Conservation (phyloP, 1,284 basidiomycete genomes). For the Moniliophthora roreri region DNA sequence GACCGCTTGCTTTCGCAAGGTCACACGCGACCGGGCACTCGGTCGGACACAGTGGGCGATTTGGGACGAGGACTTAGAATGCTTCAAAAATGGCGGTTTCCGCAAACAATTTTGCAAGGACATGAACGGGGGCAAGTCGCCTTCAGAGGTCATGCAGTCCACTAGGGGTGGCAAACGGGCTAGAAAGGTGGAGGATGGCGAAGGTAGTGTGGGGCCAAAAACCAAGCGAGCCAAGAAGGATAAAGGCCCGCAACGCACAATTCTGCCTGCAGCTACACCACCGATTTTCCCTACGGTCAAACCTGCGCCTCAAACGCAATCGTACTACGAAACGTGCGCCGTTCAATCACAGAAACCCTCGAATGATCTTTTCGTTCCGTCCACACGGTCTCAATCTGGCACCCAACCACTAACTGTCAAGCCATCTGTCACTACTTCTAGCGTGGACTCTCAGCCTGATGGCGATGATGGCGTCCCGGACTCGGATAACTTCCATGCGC, state of each 20-base stretch:
- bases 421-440: conserved; percentile 9
- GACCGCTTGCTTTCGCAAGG: conserved; percentile 76
- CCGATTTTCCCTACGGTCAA: conserved; percentile 55
- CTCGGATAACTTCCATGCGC: conserved; percentile 26
- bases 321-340: conserved; percentile 62
- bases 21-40: conserved; percentile 60
- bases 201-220: conserved; percentile 19
- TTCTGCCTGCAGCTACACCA: conserved; percentile 31
- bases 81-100: conserved; percentile 70
- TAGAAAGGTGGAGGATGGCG: conserved; percentile 38
- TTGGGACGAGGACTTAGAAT: conserved; percentile 68
- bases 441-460: conserved; percentile 20
- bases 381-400: conserved; percentile 53
- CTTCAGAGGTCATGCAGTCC: conserved; percentile 32
- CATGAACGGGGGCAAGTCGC: conserved; percentile 40
- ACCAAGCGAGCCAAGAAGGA: conserved; percentile 17
- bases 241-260: conserved; percentile 9
- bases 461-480: conserved; percentile 21
- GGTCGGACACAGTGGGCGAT: conserved; percentile 79
- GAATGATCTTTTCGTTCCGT: conserved; percentile 71
- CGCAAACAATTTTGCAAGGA: conserved; percentile 69
- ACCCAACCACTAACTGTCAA: conserved; percentile 32
- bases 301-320: conserved; percentile 65
- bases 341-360: conserved; percentile 26
- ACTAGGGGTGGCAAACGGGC: conserved; percentile 24